These are phyloP conservation scores for Neofusicoccum cordaticola DNA, from an alignment of 2,329 filamentous ascomycete species.

Conservation along the genomic window DNA sequence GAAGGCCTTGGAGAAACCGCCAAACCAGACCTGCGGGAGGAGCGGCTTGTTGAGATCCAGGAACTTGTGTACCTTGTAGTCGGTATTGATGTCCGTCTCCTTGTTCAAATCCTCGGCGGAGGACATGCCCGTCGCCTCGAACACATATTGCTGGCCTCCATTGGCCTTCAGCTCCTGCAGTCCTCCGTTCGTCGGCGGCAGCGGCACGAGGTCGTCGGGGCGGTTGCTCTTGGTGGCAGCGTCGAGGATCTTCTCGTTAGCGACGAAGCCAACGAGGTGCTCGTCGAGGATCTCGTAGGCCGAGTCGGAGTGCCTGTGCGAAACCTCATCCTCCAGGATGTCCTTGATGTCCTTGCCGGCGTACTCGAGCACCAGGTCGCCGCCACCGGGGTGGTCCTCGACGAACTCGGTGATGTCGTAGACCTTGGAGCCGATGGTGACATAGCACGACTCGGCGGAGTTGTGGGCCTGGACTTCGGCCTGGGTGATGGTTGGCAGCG, in stretches of 20 bases:
- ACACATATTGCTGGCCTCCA: conserved; percentile 48
- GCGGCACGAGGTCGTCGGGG: conserved; percentile 51
- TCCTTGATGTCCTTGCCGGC: conserved; percentile 80
- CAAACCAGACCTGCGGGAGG: conserved; percentile 81
- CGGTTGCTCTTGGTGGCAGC: conserved; percentile 47
- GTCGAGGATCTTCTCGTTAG: conserved; percentile 56
- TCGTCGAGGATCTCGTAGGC: conserved; percentile 97
- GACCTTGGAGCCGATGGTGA: conserved; percentile 84
- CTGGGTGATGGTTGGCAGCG: conserved; percentile 76
- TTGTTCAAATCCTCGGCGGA: conserved; percentile 80
- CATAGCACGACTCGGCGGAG: conserved; percentile 80
- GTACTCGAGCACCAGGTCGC: conserved; percentile 83
- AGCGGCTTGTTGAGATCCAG: conserved; percentile 83
- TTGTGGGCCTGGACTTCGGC: conserved; percentile 81
- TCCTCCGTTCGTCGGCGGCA: conserved; percentile 49
- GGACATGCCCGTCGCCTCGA: conserved; percentile 76
- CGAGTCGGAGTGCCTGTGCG: conserved; percentile 82
- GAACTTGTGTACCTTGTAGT: conserved; percentile 92
- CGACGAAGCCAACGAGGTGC: conserved; percentile 76
- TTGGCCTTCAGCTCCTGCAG: conserved; percentile 51
- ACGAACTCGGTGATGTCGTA: conserved; percentile 94
- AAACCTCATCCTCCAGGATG: conserved; percentile 78
- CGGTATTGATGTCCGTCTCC: conserved; percentile 72
- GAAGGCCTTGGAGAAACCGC: conserved; percentile 90
- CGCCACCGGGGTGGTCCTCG: conserved; percentile 85